Evolutionary conservation across 495 filamentous ascomycete species (phyloP).

Genomic region (Aspergillus cavernicola): DNA sequence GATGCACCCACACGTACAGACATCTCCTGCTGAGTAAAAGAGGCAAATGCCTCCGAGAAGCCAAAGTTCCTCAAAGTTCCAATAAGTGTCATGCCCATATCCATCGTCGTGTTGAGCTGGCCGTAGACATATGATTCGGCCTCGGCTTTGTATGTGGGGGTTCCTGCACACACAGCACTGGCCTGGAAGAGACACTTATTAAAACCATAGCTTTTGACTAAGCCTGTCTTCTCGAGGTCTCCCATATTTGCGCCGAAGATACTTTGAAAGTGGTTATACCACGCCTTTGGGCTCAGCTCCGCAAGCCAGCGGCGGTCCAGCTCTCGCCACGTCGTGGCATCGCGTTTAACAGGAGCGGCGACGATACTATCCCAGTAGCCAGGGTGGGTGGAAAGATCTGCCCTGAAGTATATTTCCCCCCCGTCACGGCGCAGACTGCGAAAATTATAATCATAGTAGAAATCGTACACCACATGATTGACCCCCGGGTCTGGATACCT

Average conservation of each 20-base stretch:
- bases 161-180: neutral
- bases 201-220: neutral
- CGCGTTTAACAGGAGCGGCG: neutral
- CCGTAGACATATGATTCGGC: neutral
- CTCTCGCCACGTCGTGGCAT: neutral
- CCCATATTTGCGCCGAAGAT: neutral
- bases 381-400: constrained; percentile 2
- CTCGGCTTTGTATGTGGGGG: neutral
- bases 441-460: constrained; percentile 4
- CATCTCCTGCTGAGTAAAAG: neutral
- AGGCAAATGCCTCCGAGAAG: neutral
- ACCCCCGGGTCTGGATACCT: too few relatives aligned
- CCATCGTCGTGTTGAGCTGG: constrained; percentile 2
- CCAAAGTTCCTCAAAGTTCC: neutral
- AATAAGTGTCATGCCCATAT: neutral
- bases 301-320: neutral
- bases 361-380: constrained; percentile 1
- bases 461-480: too few relatives aligned
- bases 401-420: constrained; percentile 1
- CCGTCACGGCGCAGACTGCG: constrained; percentile 1
- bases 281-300: neutral
- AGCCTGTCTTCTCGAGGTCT: neutral
- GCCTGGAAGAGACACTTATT: neutral
- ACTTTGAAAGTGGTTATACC: neutral
- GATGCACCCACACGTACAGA: neutral